Conservation (phyloP, 257 asterid genomes). For the Salvia miltiorrhiza region DNA sequence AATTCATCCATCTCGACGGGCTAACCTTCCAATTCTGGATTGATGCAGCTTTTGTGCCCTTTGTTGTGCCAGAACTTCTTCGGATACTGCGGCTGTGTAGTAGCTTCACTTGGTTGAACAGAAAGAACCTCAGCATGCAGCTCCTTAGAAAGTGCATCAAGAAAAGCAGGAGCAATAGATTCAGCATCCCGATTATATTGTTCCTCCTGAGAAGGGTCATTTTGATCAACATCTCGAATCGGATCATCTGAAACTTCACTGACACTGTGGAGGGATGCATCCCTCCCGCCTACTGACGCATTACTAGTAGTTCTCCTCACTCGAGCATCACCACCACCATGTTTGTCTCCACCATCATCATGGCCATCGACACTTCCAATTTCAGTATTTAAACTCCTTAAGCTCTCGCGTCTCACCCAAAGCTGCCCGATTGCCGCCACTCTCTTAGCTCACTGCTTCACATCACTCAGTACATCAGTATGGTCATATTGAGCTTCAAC, state of each 20-base stretch:
- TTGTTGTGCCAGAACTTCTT: slow-evolving; percentile 94
- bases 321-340: slow-evolving; percentile 55
- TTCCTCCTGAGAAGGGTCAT: slow-evolving; percentile 51
- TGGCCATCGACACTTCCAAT: slow-evolving; percentile 99
- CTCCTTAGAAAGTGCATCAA: slow-evolving; percentile 94
- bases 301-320: slow-evolving; percentile 65
- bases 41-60: slow-evolving; percentile 87
- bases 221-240: slow-evolving; percentile 64
- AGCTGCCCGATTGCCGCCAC: slow-evolving; percentile 94
- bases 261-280: slow-evolving; percentile 76
- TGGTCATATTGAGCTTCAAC: slow-evolving; percentile 72
- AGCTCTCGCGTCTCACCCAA: slow-evolving; percentile 94
- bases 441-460: slow-evolving; percentile 98
- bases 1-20: slow-evolving; percentile 99
- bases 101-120: slow-evolving; percentile 77
- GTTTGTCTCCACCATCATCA: slow-evolving; percentile 88
- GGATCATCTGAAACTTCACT: slow-evolving; percentile 87
- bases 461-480: slow-evolving; percentile 65
- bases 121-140: slow-evolving; percentile 96
- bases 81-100: slow-evolving; percentile 73
- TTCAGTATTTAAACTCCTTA: slow-evolving; percentile 92
- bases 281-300: slow-evolving; percentile 57
- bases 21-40: slow-evolving; percentile 89
- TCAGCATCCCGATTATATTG: slow-evolving; percentile 56
- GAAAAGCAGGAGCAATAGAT: slow-evolving; percentile 88